Evolutionary conservation across 2,329 filamentous ascomycete genomes (phyloP).

Genomic region (Aspergillus bombycis): DNA sequence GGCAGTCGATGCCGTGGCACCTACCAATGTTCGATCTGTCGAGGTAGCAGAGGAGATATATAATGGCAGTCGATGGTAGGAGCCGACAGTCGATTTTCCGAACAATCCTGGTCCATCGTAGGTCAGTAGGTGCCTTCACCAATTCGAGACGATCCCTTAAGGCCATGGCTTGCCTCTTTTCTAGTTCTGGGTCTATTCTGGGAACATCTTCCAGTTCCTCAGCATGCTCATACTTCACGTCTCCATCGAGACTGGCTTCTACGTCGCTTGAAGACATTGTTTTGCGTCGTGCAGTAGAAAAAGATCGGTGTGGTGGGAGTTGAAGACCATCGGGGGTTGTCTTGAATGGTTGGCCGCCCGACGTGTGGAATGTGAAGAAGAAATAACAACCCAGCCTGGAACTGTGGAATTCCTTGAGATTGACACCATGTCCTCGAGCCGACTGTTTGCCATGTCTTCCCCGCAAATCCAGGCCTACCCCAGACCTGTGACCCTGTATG

Average conservation of each 20-base stretch:
- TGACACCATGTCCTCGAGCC: background rate
- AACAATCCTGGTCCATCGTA: background rate
- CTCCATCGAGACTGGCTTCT: background rate
- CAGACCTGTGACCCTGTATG: background rate
- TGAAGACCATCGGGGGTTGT: too few relatives aligned
- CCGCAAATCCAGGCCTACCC: background rate
- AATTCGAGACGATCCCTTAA: too few relatives aligned
- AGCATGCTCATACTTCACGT: background rate
- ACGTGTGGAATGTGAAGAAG: too few relatives aligned
- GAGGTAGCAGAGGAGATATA: constrained; percentile 37
- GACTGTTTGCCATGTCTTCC: background rate
- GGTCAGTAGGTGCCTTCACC: background rate
- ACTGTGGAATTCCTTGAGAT: too few relatives aligned
- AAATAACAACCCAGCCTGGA: too few relatives aligned
- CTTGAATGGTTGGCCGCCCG: too few relatives aligned
- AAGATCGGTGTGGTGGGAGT: background rate
- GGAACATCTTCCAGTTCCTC: background rate
- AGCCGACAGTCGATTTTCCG: background rate
- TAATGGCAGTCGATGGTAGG: background rate
- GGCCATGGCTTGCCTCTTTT: background rate
- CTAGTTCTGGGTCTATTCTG: background rate
- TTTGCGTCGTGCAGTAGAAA: background rate
- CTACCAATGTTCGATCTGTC: constrained; percentile 37
- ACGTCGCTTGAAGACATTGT: background rate
- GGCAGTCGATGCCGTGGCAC: background rate